Evolutionary conservation across 2,329 filamentous ascomycete species (phyloP).

Genomic region (Pseudocercospora cruenta): DNA sequence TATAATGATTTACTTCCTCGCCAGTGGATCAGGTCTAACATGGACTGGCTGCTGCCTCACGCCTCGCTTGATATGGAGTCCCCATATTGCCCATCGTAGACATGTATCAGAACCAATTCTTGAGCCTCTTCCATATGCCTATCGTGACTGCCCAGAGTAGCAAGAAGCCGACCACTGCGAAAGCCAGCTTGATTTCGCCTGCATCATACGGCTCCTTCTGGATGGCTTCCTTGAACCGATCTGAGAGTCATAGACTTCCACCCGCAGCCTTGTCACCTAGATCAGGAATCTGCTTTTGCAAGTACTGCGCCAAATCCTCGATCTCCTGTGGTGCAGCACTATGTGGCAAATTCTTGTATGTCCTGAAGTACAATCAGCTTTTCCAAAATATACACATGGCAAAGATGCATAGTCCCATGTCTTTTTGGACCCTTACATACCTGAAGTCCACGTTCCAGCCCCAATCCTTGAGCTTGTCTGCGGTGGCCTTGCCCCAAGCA

Average conservation of each 20-base stretch:
- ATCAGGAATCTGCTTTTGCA: constrained; percentile 57
- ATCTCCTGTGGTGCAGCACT: constrained; percentile 78
- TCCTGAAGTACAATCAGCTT: no score
- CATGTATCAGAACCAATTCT: constrained; percentile 4
- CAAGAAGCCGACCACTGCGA: constrained; percentile 29
- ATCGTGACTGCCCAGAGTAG: constrained; percentile 34
- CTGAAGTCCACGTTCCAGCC: constrained; percentile 77
- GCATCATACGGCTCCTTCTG: constrained; percentile 36
- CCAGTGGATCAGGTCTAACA: neutral
- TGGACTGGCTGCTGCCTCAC: neutral
- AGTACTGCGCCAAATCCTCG: constrained; percentile 73
- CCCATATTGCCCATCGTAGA: neutral
- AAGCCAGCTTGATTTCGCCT: constrained; percentile 34
- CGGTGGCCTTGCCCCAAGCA: constrained; percentile 69
- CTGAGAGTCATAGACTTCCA: constrained; percentile 35
- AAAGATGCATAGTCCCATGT: no score
- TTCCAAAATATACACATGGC: no score
- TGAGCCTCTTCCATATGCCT: constrained; percentile 27
- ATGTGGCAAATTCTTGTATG: constrained; percentile 77
- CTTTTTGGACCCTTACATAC: no score
- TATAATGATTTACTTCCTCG: neutral
- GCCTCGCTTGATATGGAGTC: neutral
- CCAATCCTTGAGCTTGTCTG: constrained; percentile 66
- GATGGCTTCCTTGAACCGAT: constrained; percentile 17
- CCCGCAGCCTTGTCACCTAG: constrained; percentile 43